Evolutionary conservation across 805 yeast species (phyloP).

Genomic region (Kodamaea sagamina): DNA sequence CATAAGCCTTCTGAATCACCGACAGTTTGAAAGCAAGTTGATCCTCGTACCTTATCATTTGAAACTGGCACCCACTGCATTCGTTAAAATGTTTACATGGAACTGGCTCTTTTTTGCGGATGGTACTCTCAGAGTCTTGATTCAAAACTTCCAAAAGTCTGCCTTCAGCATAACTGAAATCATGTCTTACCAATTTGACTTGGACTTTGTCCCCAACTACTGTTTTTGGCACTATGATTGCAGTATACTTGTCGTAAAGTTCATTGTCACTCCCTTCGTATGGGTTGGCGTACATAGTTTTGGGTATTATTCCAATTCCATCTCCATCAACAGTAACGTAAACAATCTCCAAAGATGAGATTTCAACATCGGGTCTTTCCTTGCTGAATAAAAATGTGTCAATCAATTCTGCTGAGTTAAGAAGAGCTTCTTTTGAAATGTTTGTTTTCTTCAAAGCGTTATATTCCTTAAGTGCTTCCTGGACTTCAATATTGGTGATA

Average conservation of each 20-base stretch:
- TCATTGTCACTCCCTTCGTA: constrained; percentile 16
- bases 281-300: constrained; percentile 20
- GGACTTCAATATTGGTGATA: constrained; percentile 28
- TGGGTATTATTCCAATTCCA: constrained; percentile 37
- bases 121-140: constrained; percentile 12
- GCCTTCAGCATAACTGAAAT: constrained; percentile 33
- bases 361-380: constrained; percentile 20
- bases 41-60: constrained; percentile 41
- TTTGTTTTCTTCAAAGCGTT: constrained; percentile 8
- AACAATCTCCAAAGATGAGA: constrained; percentile 21
- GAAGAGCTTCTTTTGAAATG: constrained; percentile 19
- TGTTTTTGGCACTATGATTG: constrained; percentile 40
- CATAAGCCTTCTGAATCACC: constrained; percentile 36
- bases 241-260: constrained; percentile 21
- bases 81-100: constrained; percentile 36
- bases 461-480: constrained; percentile 19
- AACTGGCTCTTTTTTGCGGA: constrained; percentile 29
- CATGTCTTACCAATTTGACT: constrained; percentile 32
- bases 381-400: constrained; percentile 26
- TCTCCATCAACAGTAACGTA: constrained; percentile 37
- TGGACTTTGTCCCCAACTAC: constrained; percentile 40
- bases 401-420: constrained; percentile 25
- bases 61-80: constrained; percentile 47
- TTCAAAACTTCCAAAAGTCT: constrained; percentile 21
- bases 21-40: constrained; percentile 36